Percentiles rank a stretch among this genome's conserved stretches.
phyloP scores from a whole-genome alignment of 1,139 yeast species.

The Pichia sp. region DNA sequence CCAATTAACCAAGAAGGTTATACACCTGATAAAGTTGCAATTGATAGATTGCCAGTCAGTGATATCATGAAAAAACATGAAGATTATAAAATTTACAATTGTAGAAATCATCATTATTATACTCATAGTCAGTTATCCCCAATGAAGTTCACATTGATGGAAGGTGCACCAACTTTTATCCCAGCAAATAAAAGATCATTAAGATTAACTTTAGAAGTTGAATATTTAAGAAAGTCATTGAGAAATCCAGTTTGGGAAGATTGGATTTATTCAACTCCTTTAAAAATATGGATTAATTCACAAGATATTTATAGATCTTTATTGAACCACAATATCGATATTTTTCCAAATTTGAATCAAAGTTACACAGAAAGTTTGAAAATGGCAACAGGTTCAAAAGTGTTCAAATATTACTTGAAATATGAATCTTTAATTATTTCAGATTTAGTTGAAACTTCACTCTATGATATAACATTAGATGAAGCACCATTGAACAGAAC shows the following conservation, averaged over 20 bases:
- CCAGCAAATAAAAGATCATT: conserved; percentile 32
- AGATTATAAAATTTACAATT: conserved; percentile 31
- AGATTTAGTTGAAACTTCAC: no score
- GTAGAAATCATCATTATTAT: conserved; percentile 43
- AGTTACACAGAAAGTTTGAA: not conserved
- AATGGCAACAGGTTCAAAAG: conserved; percentile 9
- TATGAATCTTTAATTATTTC: conserved; percentile 5
- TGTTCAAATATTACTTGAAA: conserved; percentile 8
- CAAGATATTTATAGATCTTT: conserved; percentile 5
- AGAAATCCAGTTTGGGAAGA: conserved; percentile 26
- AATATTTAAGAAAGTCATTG: conserved; percentile 27
- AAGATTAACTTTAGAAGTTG: conserved; percentile 29
- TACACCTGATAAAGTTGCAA: conserved; percentile 2
- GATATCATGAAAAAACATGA: conserved; percentile 17
- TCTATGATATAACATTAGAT: conserved; percentile 3
- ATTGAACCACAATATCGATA: not conserved
- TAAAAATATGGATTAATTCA: conserved; percentile 22
- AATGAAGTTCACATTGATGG: conserved; percentile 40
- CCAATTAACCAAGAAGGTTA: conserved; percentile 23
- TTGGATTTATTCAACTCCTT: conserved; percentile 20
- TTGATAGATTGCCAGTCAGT: not conserved
- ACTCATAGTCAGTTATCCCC: conserved; percentile 36
- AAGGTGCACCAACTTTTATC: conserved; percentile 42
- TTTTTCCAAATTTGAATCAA: not conserved
- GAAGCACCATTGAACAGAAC: no score